A percentile compares a stretch with the other conserved stretches of the same genome.
Evolutionary conservation across 306 rosid species (phyloP).

Genomic region (Purshia tridentata): DNA sequence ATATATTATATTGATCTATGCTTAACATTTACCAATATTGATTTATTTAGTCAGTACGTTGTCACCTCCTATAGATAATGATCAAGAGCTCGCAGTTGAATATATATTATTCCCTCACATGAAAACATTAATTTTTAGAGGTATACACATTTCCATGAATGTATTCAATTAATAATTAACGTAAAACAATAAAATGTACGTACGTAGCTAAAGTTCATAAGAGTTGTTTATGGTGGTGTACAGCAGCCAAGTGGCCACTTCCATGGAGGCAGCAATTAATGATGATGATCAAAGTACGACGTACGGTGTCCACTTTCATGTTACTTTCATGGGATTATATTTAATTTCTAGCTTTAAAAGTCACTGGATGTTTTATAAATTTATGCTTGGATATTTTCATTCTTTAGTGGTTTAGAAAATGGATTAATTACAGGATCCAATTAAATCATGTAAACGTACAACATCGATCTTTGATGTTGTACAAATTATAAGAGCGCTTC

Average conservation of each 20-base stretch:
- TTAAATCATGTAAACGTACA: too few species aligned
- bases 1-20: conserved; percentile 1
- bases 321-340: too few species aligned
- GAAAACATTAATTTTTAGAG: conserved; percentile 13
- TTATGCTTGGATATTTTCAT: not conserved
- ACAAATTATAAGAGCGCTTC: too few species aligned
- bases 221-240: conserved; percentile 18
- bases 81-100: conserved; percentile 22
- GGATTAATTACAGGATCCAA: too few species aligned
- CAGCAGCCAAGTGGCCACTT: conserved; percentile 4
- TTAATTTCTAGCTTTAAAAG: not conserved
- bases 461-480: too few species aligned
- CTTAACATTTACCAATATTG: conserved; percentile 15
- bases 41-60: conserved; percentile 24
- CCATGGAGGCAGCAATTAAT: conserved; percentile 18
- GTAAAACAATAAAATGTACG: conserved; percentile 1
- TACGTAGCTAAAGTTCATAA: conserved; percentile 27
- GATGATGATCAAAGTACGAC: conserved; percentile 35
- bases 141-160: not conserved
- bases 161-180: conserved; percentile 11
- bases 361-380: not conserved
- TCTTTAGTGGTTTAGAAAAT: not conserved
- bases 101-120: conserved; percentile 23
- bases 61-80: conserved; percentile 35
- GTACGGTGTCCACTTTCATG: conserved; percentile 2